These are phyloP conservation scores for Fragosphaeria purpurea DNA, from an alignment of 2,329 filamentous ascomycete genomes.

Conservation along the genomic window DNA sequence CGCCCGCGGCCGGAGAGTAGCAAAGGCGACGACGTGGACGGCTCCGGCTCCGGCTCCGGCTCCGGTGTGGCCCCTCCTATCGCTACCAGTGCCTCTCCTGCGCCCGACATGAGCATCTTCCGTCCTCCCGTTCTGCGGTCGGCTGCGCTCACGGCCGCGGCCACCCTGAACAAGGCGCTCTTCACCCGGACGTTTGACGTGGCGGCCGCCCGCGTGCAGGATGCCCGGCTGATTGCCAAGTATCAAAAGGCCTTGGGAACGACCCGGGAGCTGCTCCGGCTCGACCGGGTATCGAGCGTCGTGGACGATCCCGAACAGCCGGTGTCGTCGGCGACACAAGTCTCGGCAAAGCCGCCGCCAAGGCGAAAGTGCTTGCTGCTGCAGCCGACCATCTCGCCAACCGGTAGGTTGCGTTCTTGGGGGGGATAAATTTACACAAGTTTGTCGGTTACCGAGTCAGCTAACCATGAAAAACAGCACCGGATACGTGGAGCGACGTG, in stretches of 20 bases:
- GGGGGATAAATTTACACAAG: too few relatives aligned
- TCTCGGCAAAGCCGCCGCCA: not conserved
- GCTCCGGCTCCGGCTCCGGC: not conserved
- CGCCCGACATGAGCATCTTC: conserved; percentile 47
- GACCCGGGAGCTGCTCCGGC: conserved; percentile 54
- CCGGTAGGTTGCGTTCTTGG: conserved; percentile 28
- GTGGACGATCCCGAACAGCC: conserved; percentile 44
- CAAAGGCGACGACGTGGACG: conserved; percentile 2
- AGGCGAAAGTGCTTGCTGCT: conserved; percentile 50
- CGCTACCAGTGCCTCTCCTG: not conserved
- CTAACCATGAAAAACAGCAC: conserved; percentile 31
- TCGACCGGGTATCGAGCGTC: conserved; percentile 56
- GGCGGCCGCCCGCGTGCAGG: conserved; percentile 67
- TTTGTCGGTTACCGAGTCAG: too few relatives aligned
- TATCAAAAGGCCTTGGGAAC: conserved; percentile 57
- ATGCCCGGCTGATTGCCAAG: conserved; percentile 63
- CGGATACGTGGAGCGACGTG: conserved; percentile 64
- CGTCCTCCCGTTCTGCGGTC: conserved; percentile 67
- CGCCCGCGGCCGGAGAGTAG: conserved; percentile 9
- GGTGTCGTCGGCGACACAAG: conserved; percentile 33
- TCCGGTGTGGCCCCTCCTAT: conserved; percentile 13
- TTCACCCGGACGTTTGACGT: conserved; percentile 70
- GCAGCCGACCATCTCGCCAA: conserved; percentile 42
- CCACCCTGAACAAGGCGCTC: conserved; percentile 63
- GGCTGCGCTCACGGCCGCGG: conserved; percentile 47